Base-by-base conservation (phyloP, 805 yeast species). In the Pichia thaimueangensis region DNA sequence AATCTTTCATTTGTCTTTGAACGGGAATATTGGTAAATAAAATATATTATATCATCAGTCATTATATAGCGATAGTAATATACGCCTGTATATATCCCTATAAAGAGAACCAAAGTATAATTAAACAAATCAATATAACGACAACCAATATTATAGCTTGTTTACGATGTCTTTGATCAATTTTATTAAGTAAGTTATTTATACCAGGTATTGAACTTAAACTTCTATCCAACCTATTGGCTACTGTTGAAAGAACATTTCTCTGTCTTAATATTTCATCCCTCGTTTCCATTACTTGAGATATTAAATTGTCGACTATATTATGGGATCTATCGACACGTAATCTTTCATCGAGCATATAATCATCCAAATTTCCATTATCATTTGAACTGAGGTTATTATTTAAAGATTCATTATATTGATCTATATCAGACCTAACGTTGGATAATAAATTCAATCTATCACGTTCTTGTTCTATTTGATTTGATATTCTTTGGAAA, bases 211-310 rank as follows among this genome's bases (percentile, higher is more conserved):
- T 73, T 30, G 74, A 67, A 54, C 76, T 76, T 35, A 88, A 64
- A 1, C 85, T 69, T 32, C 72, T 72, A 46, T 78, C 68, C 42
- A 89, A 66, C 45, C 77, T 71, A 43, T 74, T 70, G 48, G 82
- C 85, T 5, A 93, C 84, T 46, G 68, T 75, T 43, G 70, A 69
- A 41, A 93, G 67, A 7, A 74, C 59, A 30, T 71, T 73, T 45
- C 91, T 71, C 64, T 93, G 98, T 37, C 80, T 70, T 35, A 73
- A 51, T 41, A 93, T 73, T 55, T 86, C 94, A 47, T 89, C 97
- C 45, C 97, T 70, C 0, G 97, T 88, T 51, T 84, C 86, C 64
- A 77, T 82, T 1, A 96, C 97, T 58, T 83, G 89, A n/a, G 74
- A 74, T 30, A 91, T 71, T 45, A 93, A 68, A 34, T 82, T 66